These are phyloP conservation scores for Lobulomyces angularis DNA, from an alignment of 192 early-diverging fungal species.

Conservation along the genomic window DNA sequence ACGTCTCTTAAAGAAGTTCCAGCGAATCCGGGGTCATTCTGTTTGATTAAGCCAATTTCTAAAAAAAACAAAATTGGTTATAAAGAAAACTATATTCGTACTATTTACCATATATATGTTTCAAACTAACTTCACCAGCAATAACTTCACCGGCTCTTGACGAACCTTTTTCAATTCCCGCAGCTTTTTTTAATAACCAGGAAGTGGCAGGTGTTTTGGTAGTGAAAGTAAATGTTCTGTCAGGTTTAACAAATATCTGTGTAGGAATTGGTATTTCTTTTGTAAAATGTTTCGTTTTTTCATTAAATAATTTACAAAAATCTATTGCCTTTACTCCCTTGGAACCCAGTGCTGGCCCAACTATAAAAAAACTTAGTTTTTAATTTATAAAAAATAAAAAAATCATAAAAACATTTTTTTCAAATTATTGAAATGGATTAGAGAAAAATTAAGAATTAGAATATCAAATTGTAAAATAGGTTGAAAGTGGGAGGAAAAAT, in stretches of 20 bases:
- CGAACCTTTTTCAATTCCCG: slow-evolving; percentile 71
- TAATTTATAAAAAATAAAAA: no score
- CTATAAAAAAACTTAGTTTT: no score
- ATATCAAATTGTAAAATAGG: no score
- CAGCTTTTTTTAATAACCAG: slow-evolving; percentile 76
- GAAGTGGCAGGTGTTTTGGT: slow-evolving; percentile 77
- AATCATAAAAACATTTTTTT: no score
- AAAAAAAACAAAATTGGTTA: no score
- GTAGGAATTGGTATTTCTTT: slow-evolving; percentile 73
- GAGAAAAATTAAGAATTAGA: no score
- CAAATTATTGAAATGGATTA: no score
- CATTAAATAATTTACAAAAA: slow-evolving; percentile 97
- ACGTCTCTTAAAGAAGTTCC: slow-evolving; percentile 58
- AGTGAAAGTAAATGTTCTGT: slow-evolving; percentile 82
- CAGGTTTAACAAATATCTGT: slow-evolving; percentile 74
- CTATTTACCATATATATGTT: slow-evolving; percentile 91
- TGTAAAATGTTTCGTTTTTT: slow-evolving; percentile 74
- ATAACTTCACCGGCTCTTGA: slow-evolving; percentile 59
- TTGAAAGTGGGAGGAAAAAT: no score
- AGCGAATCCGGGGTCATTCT: slow-evolving; percentile 62
- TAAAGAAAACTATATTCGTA: no score
- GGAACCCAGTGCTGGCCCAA: slow-evolving; percentile 90
- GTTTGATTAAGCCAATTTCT: slow-evolving; percentile 88
- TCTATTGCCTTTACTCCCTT: slow-evolving; percentile 96
- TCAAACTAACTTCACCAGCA: slow-evolving; percentile 72